Percentiles rank a stretch among this genome's conserved stretches.
phyloP scores from a whole-genome alignment of 306 rosid species.

The Fagus sylvatica region DNA sequence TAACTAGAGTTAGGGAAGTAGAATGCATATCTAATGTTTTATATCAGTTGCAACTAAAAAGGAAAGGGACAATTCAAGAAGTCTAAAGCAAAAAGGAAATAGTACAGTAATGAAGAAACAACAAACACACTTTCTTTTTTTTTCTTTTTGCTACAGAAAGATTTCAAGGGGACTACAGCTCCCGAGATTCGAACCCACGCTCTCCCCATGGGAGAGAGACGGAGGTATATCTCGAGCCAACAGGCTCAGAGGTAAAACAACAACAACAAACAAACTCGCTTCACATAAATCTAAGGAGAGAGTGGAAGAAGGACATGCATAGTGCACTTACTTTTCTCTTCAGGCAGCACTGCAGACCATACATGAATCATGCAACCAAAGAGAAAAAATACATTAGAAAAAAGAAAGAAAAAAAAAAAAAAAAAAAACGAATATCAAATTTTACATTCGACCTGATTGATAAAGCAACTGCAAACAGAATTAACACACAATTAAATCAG shows the following conservation, averaged over 20 bases:
- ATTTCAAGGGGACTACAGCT: too few relatives aligned
- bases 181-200: too few relatives aligned
- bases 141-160: too few relatives aligned
- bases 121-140: not conserved
- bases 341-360: slow-evolving; percentile 65
- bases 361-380: slow-evolving; percentile 50
- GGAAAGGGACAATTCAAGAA: not conserved
- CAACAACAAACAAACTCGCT: not conserved
- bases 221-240: too few relatives aligned
- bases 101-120: not conserved
- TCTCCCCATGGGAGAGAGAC: too few relatives aligned
- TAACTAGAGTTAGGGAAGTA: not conserved
- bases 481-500: not conserved
- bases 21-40: not conserved
- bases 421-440: slow-evolving; percentile 17
- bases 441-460: not conserved
- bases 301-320: slow-evolving; percentile 15
- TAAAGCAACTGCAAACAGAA: slow-evolving; percentile 1
- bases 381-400: slow-evolving; percentile 30
- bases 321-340: slow-evolving; percentile 79
- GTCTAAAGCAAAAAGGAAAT: not conserved
- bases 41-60: not conserved
- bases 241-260: not conserved
- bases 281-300: not conserved
- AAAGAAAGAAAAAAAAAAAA: slow-evolving; percentile 6